A percentile compares a stretch with the other conserved stretches of the same genome.
phyloP scores from a whole-genome alignment of 192 early-diverging fungal species.

The Tieghemiomyces parasiticus region DNA sequence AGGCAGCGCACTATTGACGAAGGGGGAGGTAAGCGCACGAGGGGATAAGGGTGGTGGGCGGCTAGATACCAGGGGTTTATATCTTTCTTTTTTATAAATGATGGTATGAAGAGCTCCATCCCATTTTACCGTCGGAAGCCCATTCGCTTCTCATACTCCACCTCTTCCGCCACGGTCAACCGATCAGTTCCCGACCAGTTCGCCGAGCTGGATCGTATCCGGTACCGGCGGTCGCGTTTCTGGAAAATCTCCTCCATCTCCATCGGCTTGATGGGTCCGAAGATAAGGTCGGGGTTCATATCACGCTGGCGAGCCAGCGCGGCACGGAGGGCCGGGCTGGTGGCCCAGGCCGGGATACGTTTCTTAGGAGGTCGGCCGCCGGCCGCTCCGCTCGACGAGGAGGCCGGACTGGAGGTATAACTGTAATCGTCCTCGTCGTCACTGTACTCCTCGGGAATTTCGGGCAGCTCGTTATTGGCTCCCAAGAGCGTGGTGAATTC shows the following conservation, averaged over 20 bases:
- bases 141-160: conserved; percentile 29
- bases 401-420: not conserved
- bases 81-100: too few relatives aligned
- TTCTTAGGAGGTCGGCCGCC: not conserved
- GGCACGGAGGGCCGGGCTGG: conserved; percentile 26
- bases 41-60: too few relatives aligned
- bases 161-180: conserved; percentile 24
- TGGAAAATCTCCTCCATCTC: conserved; percentile 29
- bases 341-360: conserved; percentile 25
- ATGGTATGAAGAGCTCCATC: too few relatives aligned
- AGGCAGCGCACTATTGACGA: too few relatives aligned
- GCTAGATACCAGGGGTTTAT: too few relatives aligned
- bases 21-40: too few relatives aligned
- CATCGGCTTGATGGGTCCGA: conserved; percentile 26
- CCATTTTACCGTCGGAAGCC: too few relatives aligned
- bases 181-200: conserved; percentile 30
- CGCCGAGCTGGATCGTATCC: conserved; percentile 26
- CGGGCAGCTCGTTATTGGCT: conserved; percentile 1
- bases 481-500: not conserved
- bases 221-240: conserved; percentile 17
- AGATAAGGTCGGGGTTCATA: conserved; percentile 30
- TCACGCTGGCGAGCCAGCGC: conserved; percentile 21
- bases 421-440: conserved; percentile 1
- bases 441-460: conserved; percentile 10
- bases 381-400: not conserved